Evolutionary conservation across 2,329 filamentous ascomycete genomes (phyloP), one percentile per base, ranked within the genome.

Genomic region (Verticillium isaacii): DNA sequence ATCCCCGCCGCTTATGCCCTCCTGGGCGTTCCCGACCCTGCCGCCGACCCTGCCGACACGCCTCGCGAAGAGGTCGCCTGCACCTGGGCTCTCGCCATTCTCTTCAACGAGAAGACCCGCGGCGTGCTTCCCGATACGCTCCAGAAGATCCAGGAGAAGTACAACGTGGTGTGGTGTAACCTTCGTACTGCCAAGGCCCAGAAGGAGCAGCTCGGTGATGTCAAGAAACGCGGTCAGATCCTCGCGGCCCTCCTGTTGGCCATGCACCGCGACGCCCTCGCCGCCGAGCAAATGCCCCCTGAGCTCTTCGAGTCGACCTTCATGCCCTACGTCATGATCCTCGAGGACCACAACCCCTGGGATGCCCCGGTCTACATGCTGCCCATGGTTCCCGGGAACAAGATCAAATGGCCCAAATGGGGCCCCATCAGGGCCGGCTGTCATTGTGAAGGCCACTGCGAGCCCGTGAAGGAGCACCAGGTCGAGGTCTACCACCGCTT

Each of bases 401-500:
- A 12, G 17, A 54, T 59, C n/a, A 25, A 8, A 15, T 54, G 41
- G 58, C 58, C 58, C 19, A 23, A 37, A 32, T 59, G 58, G 58
- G 45, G 32, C 15, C 58, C 58, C 41, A 8, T 37, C 41, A 45
- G 15, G 2, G 29, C 14, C 32, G 2, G 6, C 25, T 58, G 57
- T 9, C 23, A 23, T 4, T 58, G 57, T 23, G 25, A 32, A 5
- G 15, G 50, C 5, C 1, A 29, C 19, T 15, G 45, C 8, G 41
- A 41, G 37, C 41, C 25, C 19, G 3, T 19, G 2, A 9, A 32
- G 15, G 58, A 59, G 58, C 58, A 59, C 45, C 32, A 59, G 4
- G 58, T 59, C 12, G 58, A 59, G 32, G 32, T 55, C 45, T 59
- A 54, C n/a, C 58, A 59, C 32, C 58, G 58, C 19, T 32, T n/a